A percentile compares a stretch with the other conserved stretches of the same genome.
phyloP scores from a whole-genome alignment of 768 basidiomycete genomes.

The Myochromella boudieri region DNA sequence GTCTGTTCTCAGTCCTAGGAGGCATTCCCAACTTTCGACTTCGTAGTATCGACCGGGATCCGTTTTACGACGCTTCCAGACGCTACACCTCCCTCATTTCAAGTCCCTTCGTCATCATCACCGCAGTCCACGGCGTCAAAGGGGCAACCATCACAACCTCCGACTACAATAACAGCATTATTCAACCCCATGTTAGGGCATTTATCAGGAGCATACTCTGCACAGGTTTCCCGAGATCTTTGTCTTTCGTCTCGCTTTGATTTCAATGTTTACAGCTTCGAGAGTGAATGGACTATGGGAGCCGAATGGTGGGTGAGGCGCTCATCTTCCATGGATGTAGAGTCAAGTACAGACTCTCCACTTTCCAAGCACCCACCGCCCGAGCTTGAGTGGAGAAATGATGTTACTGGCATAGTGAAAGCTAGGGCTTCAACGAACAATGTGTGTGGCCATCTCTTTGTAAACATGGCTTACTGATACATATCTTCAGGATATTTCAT shows the following conservation, averaged over 20 bases:
- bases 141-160: conserved; percentile 64
- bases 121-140: conserved; percentile 32
- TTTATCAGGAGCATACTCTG: conserved; percentile 87
- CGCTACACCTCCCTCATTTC: conserved; percentile 64
- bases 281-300: conserved; percentile 94
- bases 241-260: conserved; percentile 89
- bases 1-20: conserved; percentile 23
- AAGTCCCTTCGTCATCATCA: conserved; percentile 39
- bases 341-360: conserved; percentile 15
- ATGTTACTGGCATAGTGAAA: conserved; percentile 83
- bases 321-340: conserved; percentile 32
- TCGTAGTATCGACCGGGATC: conserved; percentile 84
- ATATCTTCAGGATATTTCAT: conserved; percentile 67
- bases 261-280: conserved; percentile 96
- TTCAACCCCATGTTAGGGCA: conserved; percentile 98
- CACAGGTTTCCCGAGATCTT: conserved; percentile 82
- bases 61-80: conserved; percentile 94
- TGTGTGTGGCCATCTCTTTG: conserved; percentile 42
- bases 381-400: conserved; percentile 23
- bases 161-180: conserved; percentile 91
- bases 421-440: conserved; percentile 87
- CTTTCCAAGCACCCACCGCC: conserved; percentile 8
- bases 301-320: conserved; percentile 94
- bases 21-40: background rate
- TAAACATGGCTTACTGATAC: background rate